A percentile compares a stretch with the other conserved stretches of the same genome.
Conservation (phyloP, 176 grass and related monocot species). For the Aegilops umbellulata region DNA sequence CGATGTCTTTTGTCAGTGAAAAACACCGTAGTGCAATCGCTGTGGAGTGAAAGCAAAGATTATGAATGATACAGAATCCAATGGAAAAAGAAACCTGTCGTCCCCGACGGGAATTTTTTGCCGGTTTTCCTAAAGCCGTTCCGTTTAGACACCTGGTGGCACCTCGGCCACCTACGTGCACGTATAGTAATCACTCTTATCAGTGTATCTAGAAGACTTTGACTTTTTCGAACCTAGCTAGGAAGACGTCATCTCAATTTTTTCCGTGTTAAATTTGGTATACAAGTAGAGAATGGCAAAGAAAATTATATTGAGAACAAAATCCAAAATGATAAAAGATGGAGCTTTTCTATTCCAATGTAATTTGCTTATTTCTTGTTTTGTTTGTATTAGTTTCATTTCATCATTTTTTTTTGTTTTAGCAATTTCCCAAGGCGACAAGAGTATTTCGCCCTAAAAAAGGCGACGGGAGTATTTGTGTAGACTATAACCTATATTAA, state of each 20-base stretch:
- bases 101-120: not conserved
- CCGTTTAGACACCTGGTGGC: not conserved
- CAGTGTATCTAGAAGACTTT: constrained; percentile 25
- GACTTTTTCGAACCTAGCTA: not conserved
- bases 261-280: not conserved
- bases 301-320: not conserved
- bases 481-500: too few species aligned
- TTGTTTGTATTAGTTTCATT: too few species aligned
- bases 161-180: not conserved
- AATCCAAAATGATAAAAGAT: too few species aligned
- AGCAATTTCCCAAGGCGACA: too few species aligned
- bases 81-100: not conserved
- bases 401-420: too few species aligned
- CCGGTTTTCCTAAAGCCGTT: constrained; percentile 9
- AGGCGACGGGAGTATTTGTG: too few species aligned
- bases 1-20: not conserved
- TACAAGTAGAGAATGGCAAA: not conserved
- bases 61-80: not conserved
- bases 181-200: not conserved
- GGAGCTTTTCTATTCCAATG: too few species aligned
- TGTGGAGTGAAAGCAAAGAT: constrained; percentile 15
- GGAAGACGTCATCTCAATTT: not conserved
- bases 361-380: too few species aligned
- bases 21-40: not conserved
- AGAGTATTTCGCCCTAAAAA: too few species aligned